Evolutionary conservation across 2,329 filamentous ascomycete genomes (phyloP).

Genomic region (Paraconiothyrium sp.): DNA sequence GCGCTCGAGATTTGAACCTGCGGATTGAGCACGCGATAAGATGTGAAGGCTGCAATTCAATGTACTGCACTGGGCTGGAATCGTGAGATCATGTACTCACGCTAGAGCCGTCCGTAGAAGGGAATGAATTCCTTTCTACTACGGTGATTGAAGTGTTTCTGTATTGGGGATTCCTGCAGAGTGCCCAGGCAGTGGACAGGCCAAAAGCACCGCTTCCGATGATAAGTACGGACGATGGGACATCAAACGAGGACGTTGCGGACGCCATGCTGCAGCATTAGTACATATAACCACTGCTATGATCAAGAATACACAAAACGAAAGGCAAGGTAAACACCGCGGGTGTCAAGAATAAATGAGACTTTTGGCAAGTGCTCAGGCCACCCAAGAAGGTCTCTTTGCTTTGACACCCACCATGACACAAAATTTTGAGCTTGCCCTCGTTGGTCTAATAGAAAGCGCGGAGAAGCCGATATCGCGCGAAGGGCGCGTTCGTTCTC

Average conservation of each 20-base stretch:
- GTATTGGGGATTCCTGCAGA: conserved; percentile 68
- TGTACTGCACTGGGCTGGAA: not conserved
- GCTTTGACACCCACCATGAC: no score
- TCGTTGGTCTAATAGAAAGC: conserved; percentile 16
- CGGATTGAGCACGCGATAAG: not conserved
- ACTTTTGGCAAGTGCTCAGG: no score
- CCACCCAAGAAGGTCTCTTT: no score
- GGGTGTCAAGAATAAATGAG: no score
- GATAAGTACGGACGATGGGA: conserved; percentile 58
- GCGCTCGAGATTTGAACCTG: not conserved
- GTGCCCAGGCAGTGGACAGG: conserved; percentile 73
- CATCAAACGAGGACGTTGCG: conserved; percentile 20
- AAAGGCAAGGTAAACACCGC: not conserved
- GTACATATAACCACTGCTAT: not conserved
- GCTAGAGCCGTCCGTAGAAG: conserved; percentile 66
- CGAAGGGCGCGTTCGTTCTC: conserved; percentile 16
- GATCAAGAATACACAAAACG: not conserved
- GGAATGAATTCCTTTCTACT: conserved; percentile 66
- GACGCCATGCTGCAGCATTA: conserved; percentile 30
- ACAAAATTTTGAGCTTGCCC: conserved; percentile 15
- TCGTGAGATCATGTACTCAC: conserved; percentile 41
- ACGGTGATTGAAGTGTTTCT: conserved; percentile 64
- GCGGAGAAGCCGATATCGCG: conserved; percentile 41
- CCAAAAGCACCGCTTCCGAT: conserved; percentile 65
- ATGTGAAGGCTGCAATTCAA: not conserved